phyloP scores from a whole-genome alignment of 179 eudicot genomes.

The Monotropa hypopitys region DNA sequence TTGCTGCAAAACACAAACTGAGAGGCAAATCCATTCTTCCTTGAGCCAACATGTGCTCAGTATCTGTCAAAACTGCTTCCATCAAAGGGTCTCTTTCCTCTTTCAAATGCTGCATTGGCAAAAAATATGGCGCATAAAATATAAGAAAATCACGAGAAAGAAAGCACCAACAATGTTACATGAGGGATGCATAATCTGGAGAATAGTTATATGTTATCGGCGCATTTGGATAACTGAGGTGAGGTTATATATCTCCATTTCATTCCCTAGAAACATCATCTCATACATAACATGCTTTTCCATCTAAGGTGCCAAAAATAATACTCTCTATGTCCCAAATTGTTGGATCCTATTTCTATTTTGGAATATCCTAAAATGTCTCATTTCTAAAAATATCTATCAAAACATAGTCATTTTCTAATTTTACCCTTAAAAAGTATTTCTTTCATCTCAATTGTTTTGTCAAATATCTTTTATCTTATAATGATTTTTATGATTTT shows the following conservation, averaged over 20 bases:
- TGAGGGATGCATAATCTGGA: not conserved
- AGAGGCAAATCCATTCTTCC: conserved; percentile 82
- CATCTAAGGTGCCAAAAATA: too few relatives aligned
- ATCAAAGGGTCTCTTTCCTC: conserved; percentile 43
- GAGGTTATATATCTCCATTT: not conserved
- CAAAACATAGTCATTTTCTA: too few relatives aligned
- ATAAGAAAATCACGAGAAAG: not conserved
- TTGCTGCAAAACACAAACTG: conserved; percentile 72
- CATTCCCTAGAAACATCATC: not conserved
- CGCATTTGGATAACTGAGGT: not conserved
- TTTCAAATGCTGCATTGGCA: conserved; percentile 48
- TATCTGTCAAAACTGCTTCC: conserved; percentile 56
- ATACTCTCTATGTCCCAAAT: too few relatives aligned
- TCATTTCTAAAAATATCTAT: too few relatives aligned
- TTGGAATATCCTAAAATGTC: too few relatives aligned
- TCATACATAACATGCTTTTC: not conserved
- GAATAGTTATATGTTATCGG: not conserved
- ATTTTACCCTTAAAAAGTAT: too few relatives aligned
- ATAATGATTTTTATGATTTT: too few relatives aligned
- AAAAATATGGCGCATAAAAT: not conserved
- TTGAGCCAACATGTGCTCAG: conserved; percentile 71
- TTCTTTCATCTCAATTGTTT: too few relatives aligned
- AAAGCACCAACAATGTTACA: not conserved
- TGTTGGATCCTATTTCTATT: too few relatives aligned
- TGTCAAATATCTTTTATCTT: too few relatives aligned